These are phyloP conservation scores for Saccharomycopsis selenospora DNA, from an alignment of 805 yeast genomes.

Conservation along the genomic window DNA sequence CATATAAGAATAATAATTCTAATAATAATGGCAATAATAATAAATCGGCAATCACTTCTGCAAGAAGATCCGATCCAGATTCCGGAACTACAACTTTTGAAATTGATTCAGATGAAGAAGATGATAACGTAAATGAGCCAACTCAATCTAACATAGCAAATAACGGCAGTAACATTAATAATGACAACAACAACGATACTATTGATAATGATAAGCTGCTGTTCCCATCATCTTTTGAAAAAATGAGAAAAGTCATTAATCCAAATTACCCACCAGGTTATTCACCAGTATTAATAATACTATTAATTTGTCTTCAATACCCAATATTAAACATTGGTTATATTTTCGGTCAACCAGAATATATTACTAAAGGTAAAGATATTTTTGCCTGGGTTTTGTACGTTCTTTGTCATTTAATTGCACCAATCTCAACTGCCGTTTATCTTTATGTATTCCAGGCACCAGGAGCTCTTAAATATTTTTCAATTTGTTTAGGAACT, in stretches of 20 bases:
- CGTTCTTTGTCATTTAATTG: constrained; percentile 52
- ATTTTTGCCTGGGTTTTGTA: constrained; percentile 55
- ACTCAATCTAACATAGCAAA: not conserved
- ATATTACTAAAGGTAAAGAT: constrained; percentile 40
- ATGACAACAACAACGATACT: too few species aligned
- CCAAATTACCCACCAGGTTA: constrained; percentile 16
- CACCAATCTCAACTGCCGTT: constrained; percentile 53
- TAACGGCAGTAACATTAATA: too few species aligned
- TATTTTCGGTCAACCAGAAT: constrained; percentile 32
- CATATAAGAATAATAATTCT: not conserved
- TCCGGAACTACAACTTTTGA: not conserved
- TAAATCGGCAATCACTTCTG: not conserved
- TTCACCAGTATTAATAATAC: constrained; percentile 30
- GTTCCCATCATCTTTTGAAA: not conserved
- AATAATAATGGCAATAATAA: not conserved
- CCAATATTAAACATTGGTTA: constrained; percentile 41
- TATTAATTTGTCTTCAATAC: constrained; percentile 41
- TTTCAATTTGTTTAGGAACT: constrained; percentile 47
- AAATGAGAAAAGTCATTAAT: not conserved
- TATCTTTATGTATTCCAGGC: constrained; percentile 61
- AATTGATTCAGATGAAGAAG: not conserved
- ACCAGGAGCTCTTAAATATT: constrained; percentile 52
- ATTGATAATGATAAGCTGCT: too few species aligned
- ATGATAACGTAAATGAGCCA: not conserved
- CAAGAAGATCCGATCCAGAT: not conserved